Conservation (phyloP, 2,329 filamentous ascomycete genomes). For the Calonectria ilicicola region DNA sequence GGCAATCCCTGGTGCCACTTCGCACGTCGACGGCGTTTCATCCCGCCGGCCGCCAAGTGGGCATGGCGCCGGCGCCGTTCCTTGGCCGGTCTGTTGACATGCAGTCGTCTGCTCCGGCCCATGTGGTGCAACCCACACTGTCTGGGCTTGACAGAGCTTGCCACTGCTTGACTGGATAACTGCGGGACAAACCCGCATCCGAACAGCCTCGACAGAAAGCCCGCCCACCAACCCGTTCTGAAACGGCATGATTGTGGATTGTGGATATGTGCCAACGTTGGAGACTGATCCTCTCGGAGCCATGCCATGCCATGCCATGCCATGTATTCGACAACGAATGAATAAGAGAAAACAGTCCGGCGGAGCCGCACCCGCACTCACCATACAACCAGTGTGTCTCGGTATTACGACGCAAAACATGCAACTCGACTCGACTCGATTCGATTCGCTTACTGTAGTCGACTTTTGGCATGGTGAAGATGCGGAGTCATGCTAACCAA, state of each 20-base stretch:
- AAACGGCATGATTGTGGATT: not conserved
- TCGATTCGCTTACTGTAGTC: not conserved
- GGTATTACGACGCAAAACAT: not conserved
- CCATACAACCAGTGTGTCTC: not conserved
- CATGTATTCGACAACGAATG: not conserved
- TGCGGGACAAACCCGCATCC: not conserved
- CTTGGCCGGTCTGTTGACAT: constrained; percentile 12
- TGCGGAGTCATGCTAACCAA: not conserved
- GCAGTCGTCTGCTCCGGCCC: constrained; percentile 13
- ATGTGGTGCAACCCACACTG: not conserved
- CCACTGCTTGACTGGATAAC: not conserved
- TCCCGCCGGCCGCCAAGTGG: constrained; percentile 35
- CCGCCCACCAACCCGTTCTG: not conserved
- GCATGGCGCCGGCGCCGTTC: constrained; percentile 31
- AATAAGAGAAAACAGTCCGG: not conserved
- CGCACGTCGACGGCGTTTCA: constrained; percentile 33
- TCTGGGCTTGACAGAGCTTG: not conserved
- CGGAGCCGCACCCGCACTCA: not conserved
- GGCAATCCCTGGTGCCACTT: constrained; percentile 35
- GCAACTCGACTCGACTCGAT: not conserved
- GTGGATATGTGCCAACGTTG: not conserved
- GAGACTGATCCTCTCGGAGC: not conserved
- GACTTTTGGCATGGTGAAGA: not conserved
- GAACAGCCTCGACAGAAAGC: not conserved
- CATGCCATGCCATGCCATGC: no score